Percentiles rank a stretch among this genome's conserved stretches.
phyloP scores from a whole-genome alignment of 208 protist species.

The Endotrypanum monterogeii region DNA sequence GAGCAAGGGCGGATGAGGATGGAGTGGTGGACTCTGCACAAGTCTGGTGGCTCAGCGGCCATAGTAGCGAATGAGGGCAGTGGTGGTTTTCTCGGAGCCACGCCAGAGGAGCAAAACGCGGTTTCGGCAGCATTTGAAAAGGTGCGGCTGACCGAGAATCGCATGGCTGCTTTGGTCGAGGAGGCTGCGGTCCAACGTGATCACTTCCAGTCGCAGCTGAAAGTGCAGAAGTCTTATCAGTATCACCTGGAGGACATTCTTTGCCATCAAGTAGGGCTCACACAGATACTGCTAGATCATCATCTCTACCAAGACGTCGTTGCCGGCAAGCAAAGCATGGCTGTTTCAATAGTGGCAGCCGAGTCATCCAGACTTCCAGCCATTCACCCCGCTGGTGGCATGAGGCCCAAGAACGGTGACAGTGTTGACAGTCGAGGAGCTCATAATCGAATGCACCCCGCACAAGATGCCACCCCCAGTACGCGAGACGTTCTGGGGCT shows the following conservation, averaged over 20 bases:
- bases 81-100: not conserved
- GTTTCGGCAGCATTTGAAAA: slow-evolving; percentile 62
- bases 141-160: slow-evolving; percentile 65
- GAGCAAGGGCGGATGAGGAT: slow-evolving; percentile 28
- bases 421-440: not conserved
- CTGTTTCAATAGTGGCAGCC: not conserved
- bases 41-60: not conserved
- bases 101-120: slow-evolving; percentile 42
- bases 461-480: not conserved
- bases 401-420: not conserved
- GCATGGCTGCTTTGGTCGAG: slow-evolving; percentile 76
- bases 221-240: slow-evolving; percentile 38
- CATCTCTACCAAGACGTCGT: slow-evolving; percentile 15
- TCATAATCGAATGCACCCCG: not conserved
- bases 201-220: slow-evolving; percentile 70
- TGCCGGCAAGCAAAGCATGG: slow-evolving; percentile 7
- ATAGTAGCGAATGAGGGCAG: not conserved
- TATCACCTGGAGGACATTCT: slow-evolving; percentile 62
- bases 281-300: slow-evolving; percentile 43
- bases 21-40: slow-evolving; percentile 8
- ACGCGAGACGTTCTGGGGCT: slow-evolving; percentile 7
- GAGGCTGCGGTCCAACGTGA: slow-evolving; percentile 79
- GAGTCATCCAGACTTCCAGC: not conserved
- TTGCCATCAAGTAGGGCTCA: slow-evolving; percentile 72
- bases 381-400: not conserved